A percentile compares a stretch with the other conserved stretches of the same genome.
phyloP scores from a whole-genome alignment of 2,329 filamentous ascomycete genomes.

The Talaromyces pinophilus region DNA sequence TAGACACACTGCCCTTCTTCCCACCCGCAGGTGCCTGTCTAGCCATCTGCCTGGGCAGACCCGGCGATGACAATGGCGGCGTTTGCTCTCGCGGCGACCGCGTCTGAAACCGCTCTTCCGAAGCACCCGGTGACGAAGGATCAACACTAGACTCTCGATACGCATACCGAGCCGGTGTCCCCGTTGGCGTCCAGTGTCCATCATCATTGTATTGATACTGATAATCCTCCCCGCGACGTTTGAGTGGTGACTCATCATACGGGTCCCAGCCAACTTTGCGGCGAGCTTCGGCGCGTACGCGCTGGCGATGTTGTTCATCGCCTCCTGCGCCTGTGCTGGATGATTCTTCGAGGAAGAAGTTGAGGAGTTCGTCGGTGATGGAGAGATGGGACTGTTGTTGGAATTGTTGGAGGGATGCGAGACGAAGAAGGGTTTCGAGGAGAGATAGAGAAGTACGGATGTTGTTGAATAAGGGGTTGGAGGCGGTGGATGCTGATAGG shows the following conservation, averaged over 20 bases:
- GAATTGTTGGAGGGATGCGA: constrained; percentile 86
- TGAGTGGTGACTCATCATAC: constrained; percentile 70
- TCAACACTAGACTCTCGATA: constrained; percentile 29
- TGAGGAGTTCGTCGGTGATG: constrained; percentile 84
- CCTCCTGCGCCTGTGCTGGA: constrained; percentile 66
- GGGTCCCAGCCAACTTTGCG: constrained; percentile 69
- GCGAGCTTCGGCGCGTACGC: constrained; percentile 61
- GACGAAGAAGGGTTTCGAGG: constrained; percentile 82
- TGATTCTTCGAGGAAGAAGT: constrained; percentile 77
- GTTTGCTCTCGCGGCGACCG: constrained; percentile 36
- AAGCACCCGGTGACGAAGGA: constrained; percentile 29
- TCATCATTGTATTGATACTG: constrained; percentile 47
- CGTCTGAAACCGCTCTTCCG: constrained; percentile 31
- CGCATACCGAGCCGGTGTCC: constrained; percentile 29
- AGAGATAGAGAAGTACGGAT: constrained; percentile 73
- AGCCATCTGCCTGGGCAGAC: constrained; percentile 5
- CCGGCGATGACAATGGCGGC: constrained; percentile 32
- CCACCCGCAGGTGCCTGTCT: constrained; percentile 19
- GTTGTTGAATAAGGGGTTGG: constrained; percentile 53
- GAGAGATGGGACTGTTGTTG: constrained; percentile 86
- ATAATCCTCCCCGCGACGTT: constrained; percentile 66
- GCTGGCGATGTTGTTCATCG: constrained; percentile 62
- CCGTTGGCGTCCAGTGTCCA: constrained; percentile 26
- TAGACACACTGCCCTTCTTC: constrained; percentile 21
- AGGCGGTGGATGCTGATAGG: constrained; percentile 31